Evolutionary conservation across 805 yeast species (phyloP), one percentile per base, ranked within the genome.

Genomic region (Pichia deserticola): DNA sequence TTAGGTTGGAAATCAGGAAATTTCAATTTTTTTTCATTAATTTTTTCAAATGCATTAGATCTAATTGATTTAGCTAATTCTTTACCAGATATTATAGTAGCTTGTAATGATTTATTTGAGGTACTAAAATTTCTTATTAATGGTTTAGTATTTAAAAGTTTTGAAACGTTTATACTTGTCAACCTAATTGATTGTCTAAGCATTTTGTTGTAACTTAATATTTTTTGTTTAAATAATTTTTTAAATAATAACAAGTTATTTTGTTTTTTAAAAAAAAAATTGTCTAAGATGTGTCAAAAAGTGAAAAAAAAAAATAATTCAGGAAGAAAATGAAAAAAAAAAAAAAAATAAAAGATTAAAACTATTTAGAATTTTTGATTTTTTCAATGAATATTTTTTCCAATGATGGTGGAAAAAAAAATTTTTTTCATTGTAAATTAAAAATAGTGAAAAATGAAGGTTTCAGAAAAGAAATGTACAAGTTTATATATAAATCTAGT

Each of bases 1-100:
- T 72, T 74, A 33, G 95, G 93, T 54, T 72, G 69, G 66, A 86
- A 85, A 44, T 70, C 71, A 13, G 82, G 75, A 55, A 76, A 72
- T 35, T 68, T 63, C 10, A 65, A 53, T 62, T 77, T 75, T 49
- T 75, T 56, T 48, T 61, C 60, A 13, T 51, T 33, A 58, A 79
- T 75, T 42, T 75, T 73, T 3, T 58, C 60, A 44, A 61, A 65
- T 1, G 79, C 75, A 27, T 74, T 66, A n/a, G 63, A 57, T 58
- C 78, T 70, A 44, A 77, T 69, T 41, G 60, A 57, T 54, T 72
- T 68, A 13, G 83, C 74, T 7, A 76, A 59, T 45, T 64, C 63
- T 15, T 71, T 73, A 51, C 83, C 83, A 5, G 81, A 75, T 29
- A 78, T 61, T 10, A 65, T 47, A 48, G 62, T 54, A 3, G 69